A percentile compares a stretch with the other conserved stretches of the same genome.
Conservation (phyloP, 345 rosid genomes). For the Populus nigra region DNA sequence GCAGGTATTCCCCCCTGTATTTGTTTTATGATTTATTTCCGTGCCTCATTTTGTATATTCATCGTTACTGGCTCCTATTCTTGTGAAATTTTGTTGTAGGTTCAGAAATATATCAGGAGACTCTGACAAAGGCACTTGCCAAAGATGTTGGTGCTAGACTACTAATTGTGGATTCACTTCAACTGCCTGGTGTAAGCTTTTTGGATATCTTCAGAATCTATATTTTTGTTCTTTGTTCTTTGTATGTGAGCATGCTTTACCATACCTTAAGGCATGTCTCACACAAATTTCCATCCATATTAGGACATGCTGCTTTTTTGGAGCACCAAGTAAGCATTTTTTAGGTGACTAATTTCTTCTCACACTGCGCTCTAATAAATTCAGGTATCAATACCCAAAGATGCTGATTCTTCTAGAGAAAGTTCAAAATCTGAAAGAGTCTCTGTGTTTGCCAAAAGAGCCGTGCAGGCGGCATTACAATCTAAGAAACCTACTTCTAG, state of each 20-base stretch:
- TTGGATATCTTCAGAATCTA: neutral
- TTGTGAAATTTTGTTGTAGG: slow-evolving; percentile 41
- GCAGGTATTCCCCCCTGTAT: slow-evolving; percentile 49
- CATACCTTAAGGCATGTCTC: neutral
- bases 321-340: neutral
- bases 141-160: slow-evolving; percentile 79
- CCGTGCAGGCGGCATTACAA: slow-evolving; percentile 55
- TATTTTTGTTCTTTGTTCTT: neutral
- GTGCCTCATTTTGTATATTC: neutral
- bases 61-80: neutral
- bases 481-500: slow-evolving; percentile 88
- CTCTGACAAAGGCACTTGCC: slow-evolving; percentile 82
- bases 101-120: slow-evolving; percentile 96
- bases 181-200: slow-evolving; percentile 87
- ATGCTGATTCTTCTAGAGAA: slow-evolving; percentile 68
- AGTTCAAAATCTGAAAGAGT: slow-evolving; percentile 65
- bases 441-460: slow-evolving; percentile 60
- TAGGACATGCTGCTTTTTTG: neutral
- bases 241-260: neutral
- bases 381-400: slow-evolving; percentile 69
- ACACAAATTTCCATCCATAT: neutral
- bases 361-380: slow-evolving; percentile 23
- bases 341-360: neutral
- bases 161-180: slow-evolving; percentile 78
- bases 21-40: neutral